phyloP scores from a whole-genome alignment of 805 yeast genomes.

The Schwanniomyces pseudopolymorphus region DNA sequence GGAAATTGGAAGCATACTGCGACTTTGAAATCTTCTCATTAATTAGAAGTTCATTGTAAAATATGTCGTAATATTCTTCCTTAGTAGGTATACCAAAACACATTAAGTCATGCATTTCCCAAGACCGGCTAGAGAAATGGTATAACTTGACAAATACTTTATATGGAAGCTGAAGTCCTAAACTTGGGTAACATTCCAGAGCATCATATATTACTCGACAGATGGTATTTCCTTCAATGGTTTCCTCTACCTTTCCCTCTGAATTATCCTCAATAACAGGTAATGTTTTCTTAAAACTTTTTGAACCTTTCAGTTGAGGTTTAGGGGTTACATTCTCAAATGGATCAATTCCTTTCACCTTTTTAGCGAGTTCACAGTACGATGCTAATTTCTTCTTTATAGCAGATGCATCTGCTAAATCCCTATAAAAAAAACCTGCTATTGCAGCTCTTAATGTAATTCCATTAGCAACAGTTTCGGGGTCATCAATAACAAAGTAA shows the following conservation, averaged over 20 bases:
- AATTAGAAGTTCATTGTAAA: not conserved
- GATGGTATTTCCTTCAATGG: conserved; percentile 1
- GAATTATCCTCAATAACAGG: not conserved
- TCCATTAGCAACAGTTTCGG: conserved; percentile 6
- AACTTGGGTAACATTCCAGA: not conserved
- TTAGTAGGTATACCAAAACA: not conserved
- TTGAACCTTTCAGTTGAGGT: not conserved
- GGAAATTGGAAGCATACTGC: not conserved
- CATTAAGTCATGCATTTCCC: not conserved
- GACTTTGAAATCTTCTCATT: not conserved
- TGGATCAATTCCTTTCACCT: not conserved
- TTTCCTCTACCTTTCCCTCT: not conserved
- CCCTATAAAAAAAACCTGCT: conserved; percentile 5
- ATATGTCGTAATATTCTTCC: not conserved
- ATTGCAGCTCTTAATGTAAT: conserved; percentile 6
- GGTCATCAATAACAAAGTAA: conserved; percentile 6
- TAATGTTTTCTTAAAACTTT: not conserved
- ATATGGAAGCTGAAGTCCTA: not conserved
- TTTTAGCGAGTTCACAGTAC: not conserved
- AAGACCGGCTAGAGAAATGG: not conserved
- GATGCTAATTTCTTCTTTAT: not conserved
- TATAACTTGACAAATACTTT: not conserved
- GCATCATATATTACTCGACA: conserved; percentile 5
- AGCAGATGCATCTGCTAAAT: not conserved
- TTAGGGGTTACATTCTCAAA: not conserved